Evolutionary conservation across 164 flowering plant species (phyloP).

Genomic region (Euptelea pleiosperma): DNA sequence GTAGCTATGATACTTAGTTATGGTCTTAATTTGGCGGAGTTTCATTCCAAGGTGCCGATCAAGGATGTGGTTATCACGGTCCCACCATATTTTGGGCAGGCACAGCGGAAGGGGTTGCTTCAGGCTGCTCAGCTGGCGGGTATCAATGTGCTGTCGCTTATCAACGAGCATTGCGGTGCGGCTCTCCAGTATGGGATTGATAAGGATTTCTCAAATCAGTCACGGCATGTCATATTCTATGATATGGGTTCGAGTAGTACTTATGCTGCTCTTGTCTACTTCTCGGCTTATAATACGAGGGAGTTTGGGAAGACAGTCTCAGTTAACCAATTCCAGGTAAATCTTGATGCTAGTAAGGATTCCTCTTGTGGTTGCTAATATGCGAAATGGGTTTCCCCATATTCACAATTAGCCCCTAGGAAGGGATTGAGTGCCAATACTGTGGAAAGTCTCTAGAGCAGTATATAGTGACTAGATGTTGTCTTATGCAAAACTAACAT

Average conservation of each 20-base stretch:
- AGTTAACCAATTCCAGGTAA: slow-evolving; percentile 92
- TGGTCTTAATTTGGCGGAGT: slow-evolving; percentile 62
- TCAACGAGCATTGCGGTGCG: slow-evolving; percentile 91
- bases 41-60: slow-evolving; percentile 58
- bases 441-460: too few species aligned
- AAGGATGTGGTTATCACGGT: slow-evolving; percentile 77
- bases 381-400: neutral
- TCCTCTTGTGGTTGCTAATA: neutral
- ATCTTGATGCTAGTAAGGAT: neutral
- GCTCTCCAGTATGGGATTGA: slow-evolving; percentile 98
- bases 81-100: slow-evolving; percentile 91
- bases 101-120: slow-evolving; percentile 71
- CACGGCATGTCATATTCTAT: slow-evolving; percentile 81
- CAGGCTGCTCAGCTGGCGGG: slow-evolving; percentile 85
- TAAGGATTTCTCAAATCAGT: slow-evolving; percentile 87
- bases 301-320: slow-evolving; percentile 84
- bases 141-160: slow-evolving; percentile 72
- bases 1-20: slow-evolving; percentile 70
- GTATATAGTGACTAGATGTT: too few species aligned
- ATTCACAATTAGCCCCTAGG: neutral
- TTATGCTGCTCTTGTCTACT: slow-evolving; percentile 91
- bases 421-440: too few species aligned
- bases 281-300: slow-evolving; percentile 74
- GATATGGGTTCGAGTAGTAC: slow-evolving; percentile 90
- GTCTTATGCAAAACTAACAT: too few species aligned